A percentile compares a stretch with the other conserved stretches of the same genome.
These are phyloP conservation scores for Eucalyptus sp. DNA, from an alignment of 345 rosid genomes.

Conservation along the genomic window DNA sequence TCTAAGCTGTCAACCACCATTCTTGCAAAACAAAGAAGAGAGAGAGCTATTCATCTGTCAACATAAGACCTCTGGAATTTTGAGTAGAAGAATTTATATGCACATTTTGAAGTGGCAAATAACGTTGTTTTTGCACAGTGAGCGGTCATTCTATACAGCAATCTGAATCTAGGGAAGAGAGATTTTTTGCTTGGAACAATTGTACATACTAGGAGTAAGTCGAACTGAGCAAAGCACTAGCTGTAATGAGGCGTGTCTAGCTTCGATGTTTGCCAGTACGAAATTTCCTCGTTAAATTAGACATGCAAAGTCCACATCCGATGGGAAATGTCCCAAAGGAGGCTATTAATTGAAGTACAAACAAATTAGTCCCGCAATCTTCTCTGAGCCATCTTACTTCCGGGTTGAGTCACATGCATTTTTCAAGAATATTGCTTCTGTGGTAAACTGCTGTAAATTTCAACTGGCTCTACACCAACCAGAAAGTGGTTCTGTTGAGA, in stretches of 20 bases:
- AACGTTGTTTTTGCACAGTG: background rate
- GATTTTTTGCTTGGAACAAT: background rate
- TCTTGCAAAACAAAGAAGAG: background rate
- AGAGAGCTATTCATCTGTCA: background rate
- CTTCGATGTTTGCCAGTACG: background rate
- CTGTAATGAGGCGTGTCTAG: background rate
- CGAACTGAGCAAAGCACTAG: background rate
- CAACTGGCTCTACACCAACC: background rate
- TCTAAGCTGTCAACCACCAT: background rate
- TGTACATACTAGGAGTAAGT: background rate
- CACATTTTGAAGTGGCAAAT: background rate
- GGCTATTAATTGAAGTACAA: background rate
- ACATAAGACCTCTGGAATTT: background rate
- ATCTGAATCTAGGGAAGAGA: background rate
- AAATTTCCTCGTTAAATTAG: background rate
- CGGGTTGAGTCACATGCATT: background rate
- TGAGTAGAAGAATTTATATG: background rate
- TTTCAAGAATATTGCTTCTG: background rate
- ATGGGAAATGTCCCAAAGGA: background rate
- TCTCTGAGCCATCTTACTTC: background rate
- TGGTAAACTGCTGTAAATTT: background rate
- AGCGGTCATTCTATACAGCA: background rate
- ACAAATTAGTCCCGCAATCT: background rate
- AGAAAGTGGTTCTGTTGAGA: background rate
- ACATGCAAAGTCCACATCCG: background rate